Evolutionary conservation across 306 rosid species (phyloP).

Genomic region (Boehmeria nivea): DNA sequence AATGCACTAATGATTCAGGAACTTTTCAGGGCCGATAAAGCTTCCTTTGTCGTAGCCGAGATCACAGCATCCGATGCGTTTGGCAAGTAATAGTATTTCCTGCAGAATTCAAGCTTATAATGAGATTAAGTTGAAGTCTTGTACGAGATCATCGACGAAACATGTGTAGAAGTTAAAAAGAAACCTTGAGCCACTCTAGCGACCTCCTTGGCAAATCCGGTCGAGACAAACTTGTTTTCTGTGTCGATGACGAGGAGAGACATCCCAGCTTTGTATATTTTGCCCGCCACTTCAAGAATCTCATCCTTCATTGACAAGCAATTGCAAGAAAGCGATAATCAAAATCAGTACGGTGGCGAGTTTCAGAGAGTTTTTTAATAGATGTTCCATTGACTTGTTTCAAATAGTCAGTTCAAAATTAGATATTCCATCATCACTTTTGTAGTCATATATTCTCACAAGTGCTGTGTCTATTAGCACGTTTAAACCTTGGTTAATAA

Average conservation of each 20-base stretch:
- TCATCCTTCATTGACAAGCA: conserved; percentile 60
- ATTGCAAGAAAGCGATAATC: not conserved
- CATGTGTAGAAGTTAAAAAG: not conserved
- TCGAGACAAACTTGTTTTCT: conserved; percentile 92
- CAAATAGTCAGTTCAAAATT: not conserved
- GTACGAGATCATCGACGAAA: conserved; percentile 14
- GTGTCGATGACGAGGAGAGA: conserved; percentile 96
- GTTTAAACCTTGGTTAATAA: not conserved
- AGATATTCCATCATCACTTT: not conserved
- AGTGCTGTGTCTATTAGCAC: not conserved
- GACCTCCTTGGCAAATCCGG: conserved; percentile 96
- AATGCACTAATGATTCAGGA: conserved; percentile 32
- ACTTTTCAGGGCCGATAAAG: conserved; percentile 69
- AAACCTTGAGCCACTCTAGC: conserved; percentile 99
- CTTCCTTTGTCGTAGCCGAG: conserved; percentile 82
- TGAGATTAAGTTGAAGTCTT: conserved; percentile 16
- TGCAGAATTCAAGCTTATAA: conserved; percentile 28
- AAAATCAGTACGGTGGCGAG: not conserved
- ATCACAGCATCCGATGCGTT: conserved; percentile 91
- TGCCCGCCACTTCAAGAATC: conserved; percentile 95
- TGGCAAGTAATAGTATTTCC: conserved; percentile 95
- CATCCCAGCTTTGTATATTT: conserved; percentile 94
- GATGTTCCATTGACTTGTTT: not conserved
- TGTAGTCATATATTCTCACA: not conserved
- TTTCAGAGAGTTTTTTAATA: not conserved